phyloP scores from a whole-genome alignment of 305 asterid genomes.

The Withania somnifera region DNA sequence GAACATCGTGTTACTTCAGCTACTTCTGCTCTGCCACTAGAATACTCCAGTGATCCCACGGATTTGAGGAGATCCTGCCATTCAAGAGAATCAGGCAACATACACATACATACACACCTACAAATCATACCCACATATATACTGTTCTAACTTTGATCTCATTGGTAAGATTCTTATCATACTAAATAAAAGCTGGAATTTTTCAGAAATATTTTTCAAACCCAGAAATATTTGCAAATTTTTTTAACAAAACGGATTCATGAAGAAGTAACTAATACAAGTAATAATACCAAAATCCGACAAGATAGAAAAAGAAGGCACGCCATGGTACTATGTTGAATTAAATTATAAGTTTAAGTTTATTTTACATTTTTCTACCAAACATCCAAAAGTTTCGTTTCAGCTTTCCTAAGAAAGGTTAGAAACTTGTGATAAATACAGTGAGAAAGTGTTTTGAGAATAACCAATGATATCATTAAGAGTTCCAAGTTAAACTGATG shows the following conservation, averaged over 20 bases:
- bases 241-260: neutral
- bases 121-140: neutral
- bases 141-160: too few species aligned
- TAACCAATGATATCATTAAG: neutral
- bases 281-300: too few species aligned
- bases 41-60: constrained; percentile 54
- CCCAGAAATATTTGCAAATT: neutral
- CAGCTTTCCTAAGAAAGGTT: neutral
- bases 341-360: neutral
- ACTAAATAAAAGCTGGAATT: neutral
- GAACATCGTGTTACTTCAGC: constrained; percentile 72
- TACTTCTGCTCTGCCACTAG: constrained; percentile 75
- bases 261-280: neutral
- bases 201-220: neutral
- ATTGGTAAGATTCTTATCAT: neutral
- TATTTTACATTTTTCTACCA: neutral
- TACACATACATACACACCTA: neutral
- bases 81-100: constrained; percentile 1
- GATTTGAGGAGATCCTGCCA: constrained; percentile 79
- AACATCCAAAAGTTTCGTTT: neutral
- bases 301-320: neutral
- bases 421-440: neutral
- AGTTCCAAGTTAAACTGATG: neutral
- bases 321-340: neutral
- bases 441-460: neutral